Evolutionary conservation across 768 basidiomycete genomes (phyloP).

Genomic region (Lactifluus pinguis): DNA sequence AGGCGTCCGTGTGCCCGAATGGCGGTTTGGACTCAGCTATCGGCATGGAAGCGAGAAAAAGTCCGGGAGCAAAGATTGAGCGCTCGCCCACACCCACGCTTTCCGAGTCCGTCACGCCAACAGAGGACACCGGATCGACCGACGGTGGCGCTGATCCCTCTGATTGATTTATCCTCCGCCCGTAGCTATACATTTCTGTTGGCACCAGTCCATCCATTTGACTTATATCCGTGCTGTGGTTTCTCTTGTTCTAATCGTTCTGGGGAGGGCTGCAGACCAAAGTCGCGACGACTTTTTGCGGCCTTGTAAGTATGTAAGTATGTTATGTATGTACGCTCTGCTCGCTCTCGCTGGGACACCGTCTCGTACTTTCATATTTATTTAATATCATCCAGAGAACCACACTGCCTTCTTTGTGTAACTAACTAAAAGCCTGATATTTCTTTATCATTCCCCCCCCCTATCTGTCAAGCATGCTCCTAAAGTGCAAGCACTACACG

Average conservation of each 20-base stretch:
- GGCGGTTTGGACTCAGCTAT: background rate
- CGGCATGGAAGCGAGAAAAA: slow-evolving; percentile 6
- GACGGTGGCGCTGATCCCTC: slow-evolving; percentile 11
- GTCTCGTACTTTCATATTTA: slow-evolving; percentile 16
- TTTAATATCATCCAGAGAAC: slow-evolving; percentile 16
- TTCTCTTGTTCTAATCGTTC: slow-evolving; percentile 8
- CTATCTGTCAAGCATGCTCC: slow-evolving; percentile 11
- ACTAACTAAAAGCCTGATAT: slow-evolving; percentile 6
- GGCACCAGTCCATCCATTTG: slow-evolving; percentile 1
- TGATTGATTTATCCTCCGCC: slow-evolving; percentile 11
- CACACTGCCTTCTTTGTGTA: slow-evolving; percentile 14
- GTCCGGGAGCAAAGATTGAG: slow-evolving; percentile 13
- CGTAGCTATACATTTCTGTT: slow-evolving; percentile 17
- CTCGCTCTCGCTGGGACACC: slow-evolving; percentile 14
- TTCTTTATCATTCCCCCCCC: background rate
- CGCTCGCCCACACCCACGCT: slow-evolving; percentile 14
- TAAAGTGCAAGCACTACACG: background rate
- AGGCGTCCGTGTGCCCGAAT: slow-evolving; percentile 19
- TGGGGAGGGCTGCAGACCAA: background rate
- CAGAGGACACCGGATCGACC: slow-evolving; percentile 13
- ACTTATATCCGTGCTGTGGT: slow-evolving; percentile 10
- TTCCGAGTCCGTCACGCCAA: slow-evolving; percentile 11
- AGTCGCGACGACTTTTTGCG: background rate
- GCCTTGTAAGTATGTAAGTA: slow-evolving; percentile 18
- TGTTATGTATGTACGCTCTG: slow-evolving; percentile 18